Conservation (phyloP, 352 stramenopile genomes). For the Blastocystis sp. region DNA sequence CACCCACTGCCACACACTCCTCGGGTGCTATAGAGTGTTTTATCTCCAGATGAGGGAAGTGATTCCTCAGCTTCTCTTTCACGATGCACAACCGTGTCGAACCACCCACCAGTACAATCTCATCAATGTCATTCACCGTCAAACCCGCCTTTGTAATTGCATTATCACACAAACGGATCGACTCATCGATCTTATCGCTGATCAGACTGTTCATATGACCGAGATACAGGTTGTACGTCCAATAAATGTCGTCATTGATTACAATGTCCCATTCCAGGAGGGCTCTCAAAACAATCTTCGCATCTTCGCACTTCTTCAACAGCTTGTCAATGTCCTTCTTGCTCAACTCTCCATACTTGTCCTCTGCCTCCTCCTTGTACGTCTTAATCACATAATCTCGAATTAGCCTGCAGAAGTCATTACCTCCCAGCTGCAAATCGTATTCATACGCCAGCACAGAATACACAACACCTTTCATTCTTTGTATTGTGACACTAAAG, state of each 20-base stretch:
- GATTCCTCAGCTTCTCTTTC: conserved; percentile 4
- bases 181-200: not conserved
- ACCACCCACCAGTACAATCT: conserved; percentile 59
- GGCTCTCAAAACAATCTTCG: conserved; percentile 17
- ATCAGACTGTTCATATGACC: not conserved
- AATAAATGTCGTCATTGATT: not conserved
- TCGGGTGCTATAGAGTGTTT: conserved; percentile 38
- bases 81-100: conserved; percentile 57
- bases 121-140: conserved; percentile 27
- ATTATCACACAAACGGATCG: not conserved
- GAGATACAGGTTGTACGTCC: not conserved
- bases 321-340: not conserved
- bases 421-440: conserved; percentile 94
- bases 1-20: conserved; percentile 66
- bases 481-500: conserved; percentile 94
- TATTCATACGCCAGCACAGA: conserved; percentile 96
- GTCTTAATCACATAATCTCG: not conserved
- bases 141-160: not conserved
- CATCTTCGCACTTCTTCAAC: conserved; percentile 6
- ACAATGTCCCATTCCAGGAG: not conserved
- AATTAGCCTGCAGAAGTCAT: conserved; percentile 9
- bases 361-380: not conserved
- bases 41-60: not conserved
- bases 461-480: conserved; percentile 96
- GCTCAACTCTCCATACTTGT: not conserved